Evolutionary conservation across 129 eudicot genomes (phyloP).

Genomic region (Arctium lappa): DNA sequence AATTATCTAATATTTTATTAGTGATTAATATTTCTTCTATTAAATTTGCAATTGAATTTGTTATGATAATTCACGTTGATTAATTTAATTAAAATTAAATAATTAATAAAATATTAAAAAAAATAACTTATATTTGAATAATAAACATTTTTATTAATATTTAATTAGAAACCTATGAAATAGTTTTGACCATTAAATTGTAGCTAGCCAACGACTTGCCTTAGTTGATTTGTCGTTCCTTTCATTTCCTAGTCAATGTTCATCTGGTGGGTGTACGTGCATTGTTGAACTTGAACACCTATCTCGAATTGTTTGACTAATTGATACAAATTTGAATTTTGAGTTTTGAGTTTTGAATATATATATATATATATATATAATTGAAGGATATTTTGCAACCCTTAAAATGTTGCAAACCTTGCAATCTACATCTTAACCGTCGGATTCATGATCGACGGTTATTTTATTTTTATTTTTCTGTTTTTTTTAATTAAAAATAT

Average conservation of each 20-base stretch:
- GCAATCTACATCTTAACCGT: too few relatives aligned
- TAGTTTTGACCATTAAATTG: neutral
- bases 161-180: neutral
- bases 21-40: too few relatives aligned
- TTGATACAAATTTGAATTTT: neutral
- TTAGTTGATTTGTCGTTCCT: constrained; percentile 8
- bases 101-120: neutral
- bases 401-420: too few relatives aligned
- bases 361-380: too few relatives aligned
- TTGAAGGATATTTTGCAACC: too few relatives aligned
- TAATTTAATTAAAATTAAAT: neutral
- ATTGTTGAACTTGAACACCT: constrained; percentile 10
- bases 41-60: too few relatives aligned
- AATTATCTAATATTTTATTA: too few relatives aligned
- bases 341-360: too few relatives aligned
- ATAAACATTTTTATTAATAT: neutral
- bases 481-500: too few relatives aligned
- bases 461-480: too few relatives aligned
- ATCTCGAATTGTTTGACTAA: constrained; percentile 20
- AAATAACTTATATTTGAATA: neutral
- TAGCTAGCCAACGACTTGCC: neutral
- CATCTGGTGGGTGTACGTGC: constrained; percentile 10
- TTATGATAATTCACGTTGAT: neutral
- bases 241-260: constrained; percentile 28
- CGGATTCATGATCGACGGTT: too few relatives aligned